phyloP scores from a whole-genome alignment of 2,329 filamentous ascomycete species.

The Blastomyces parvus region DNA sequence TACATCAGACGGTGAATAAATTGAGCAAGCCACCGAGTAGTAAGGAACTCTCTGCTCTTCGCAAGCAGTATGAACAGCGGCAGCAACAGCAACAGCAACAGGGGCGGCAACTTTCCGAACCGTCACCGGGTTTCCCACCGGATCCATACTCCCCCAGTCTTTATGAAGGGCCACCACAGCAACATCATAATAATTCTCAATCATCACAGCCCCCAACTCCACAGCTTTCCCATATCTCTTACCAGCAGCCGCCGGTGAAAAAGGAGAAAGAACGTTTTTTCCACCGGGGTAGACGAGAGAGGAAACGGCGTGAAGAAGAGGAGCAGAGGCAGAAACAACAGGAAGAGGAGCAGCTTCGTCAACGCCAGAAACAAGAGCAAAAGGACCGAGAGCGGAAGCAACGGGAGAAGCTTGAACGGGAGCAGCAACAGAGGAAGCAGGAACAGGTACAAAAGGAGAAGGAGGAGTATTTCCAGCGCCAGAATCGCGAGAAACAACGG shows the following conservation, averaged over 20 bases:
- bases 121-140: not conserved
- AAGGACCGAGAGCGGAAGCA: not conserved
- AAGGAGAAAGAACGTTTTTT: not conserved
- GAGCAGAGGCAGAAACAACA: not conserved
- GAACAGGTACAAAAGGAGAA: not conserved
- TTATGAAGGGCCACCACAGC: not conserved
- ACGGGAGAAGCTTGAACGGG: conserved; percentile 11
- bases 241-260: not conserved
- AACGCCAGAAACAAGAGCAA: conserved; percentile 8
- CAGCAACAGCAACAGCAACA: not conserved
- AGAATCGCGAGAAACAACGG: conserved; percentile 8
- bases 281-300: not conserved
- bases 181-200: not conserved
- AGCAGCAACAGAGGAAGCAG: conserved; percentile 6
- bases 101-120: not conserved
- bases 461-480: not conserved
- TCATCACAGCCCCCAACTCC: not conserved
- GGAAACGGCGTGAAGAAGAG: conserved; percentile 6
- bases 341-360: not conserved
- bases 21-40: conserved; percentile 22
- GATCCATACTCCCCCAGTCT: not conserved
- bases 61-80: conserved; percentile 11
- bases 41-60: conserved; percentile 1
- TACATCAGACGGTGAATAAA: conserved; percentile 19
- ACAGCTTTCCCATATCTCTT: not conserved